Evolutionary conservation across 768 basidiomycete species (phyloP).

Genomic region (Royoungia palumana): DNA sequence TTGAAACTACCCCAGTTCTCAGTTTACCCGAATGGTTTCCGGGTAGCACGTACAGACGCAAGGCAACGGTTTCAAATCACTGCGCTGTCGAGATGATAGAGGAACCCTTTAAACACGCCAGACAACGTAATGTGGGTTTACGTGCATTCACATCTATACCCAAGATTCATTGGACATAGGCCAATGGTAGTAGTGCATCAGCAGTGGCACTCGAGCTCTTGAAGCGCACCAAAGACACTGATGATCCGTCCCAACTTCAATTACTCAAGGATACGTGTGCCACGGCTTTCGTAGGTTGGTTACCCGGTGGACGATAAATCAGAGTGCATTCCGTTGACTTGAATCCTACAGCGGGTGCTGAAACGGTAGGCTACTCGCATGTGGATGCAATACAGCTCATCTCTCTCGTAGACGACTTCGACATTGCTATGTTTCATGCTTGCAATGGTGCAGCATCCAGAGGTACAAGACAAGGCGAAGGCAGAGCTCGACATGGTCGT

Average conservation of each 20-base stretch:
- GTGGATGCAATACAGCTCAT: neutral
- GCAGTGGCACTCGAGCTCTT: slow-evolving; percentile 15
- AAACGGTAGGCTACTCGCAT: slow-evolving; percentile 8
- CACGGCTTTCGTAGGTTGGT: slow-evolving; percentile 18
- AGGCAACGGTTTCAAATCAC: slow-evolving; percentile 6
- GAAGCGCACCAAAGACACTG: neutral
- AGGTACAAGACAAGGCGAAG: slow-evolving; percentile 29
- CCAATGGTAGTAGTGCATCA: slow-evolving; percentile 4
- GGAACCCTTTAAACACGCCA: slow-evolving; percentile 15
- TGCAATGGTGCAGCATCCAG: slow-evolving; percentile 32
- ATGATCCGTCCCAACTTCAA: slow-evolving; percentile 10
- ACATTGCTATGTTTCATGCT: slow-evolving; percentile 26
- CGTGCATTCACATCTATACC: neutral
- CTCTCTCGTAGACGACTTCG: slow-evolving; percentile 5
- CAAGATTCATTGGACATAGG: slow-evolving; percentile 4
- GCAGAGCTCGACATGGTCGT: slow-evolving; percentile 30
- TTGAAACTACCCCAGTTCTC: slow-evolving; percentile 14
- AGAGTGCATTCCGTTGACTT: neutral
- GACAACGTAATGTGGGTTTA: slow-evolving; percentile 9
- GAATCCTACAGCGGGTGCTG: slow-evolving; percentile 16
- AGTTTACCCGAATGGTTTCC: slow-evolving; percentile 24
- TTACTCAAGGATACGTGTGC: slow-evolving; percentile 9
- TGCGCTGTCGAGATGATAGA: slow-evolving; percentile 12
- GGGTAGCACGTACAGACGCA: slow-evolving; percentile 26
- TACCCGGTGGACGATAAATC: neutral